Conservation (phyloP, 129 eudicot genomes). For the Mikania micrantha region DNA sequence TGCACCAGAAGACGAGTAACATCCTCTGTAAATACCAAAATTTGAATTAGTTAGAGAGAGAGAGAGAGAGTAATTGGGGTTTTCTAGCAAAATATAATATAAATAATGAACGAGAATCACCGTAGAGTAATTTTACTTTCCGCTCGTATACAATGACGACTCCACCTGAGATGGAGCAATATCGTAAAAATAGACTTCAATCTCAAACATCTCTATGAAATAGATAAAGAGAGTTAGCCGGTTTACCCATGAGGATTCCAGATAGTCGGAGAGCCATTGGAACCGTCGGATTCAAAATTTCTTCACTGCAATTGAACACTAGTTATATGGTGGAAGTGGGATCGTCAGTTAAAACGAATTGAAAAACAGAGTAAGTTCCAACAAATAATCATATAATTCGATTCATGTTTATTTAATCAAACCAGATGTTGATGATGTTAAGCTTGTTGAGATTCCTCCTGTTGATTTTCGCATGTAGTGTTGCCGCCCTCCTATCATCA, state of each 20-base stretch:
- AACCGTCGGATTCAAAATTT: slow-evolving; percentile 80
- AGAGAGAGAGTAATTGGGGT: slow-evolving; percentile 38
- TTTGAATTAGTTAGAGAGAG: background rate
- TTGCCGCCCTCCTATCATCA: slow-evolving; percentile 80
- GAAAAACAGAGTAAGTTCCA: background rate
- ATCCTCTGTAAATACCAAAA: slow-evolving; percentile 59
- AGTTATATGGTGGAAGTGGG: background rate
- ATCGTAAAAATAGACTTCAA: background rate
- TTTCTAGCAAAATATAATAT: background rate
- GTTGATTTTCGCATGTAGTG: slow-evolving; percentile 74
- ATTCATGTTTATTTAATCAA: background rate
- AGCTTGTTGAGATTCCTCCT: slow-evolving; percentile 72
- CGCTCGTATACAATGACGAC: slow-evolving; percentile 96
- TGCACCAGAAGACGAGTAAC: slow-evolving; percentile 56
- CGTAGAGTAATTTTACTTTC: slow-evolving; percentile 85
- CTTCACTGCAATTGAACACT: slow-evolving; percentile 50
- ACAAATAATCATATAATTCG: background rate
- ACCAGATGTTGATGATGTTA: slow-evolving; percentile 85
- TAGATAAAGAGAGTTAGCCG: background rate
- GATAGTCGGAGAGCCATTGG: slow-evolving; percentile 97
- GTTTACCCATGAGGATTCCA: slow-evolving; percentile 94
- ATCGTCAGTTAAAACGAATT: background rate
- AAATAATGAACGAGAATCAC: slow-evolving; percentile 27
- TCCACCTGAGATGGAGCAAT: slow-evolving; percentile 82
- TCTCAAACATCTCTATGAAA: background rate